Evolutionary conservation across 768 basidiomycete genomes (phyloP), one percentile per base, ranked within the genome.

Genomic region (Sarcodon aspratus): DNA sequence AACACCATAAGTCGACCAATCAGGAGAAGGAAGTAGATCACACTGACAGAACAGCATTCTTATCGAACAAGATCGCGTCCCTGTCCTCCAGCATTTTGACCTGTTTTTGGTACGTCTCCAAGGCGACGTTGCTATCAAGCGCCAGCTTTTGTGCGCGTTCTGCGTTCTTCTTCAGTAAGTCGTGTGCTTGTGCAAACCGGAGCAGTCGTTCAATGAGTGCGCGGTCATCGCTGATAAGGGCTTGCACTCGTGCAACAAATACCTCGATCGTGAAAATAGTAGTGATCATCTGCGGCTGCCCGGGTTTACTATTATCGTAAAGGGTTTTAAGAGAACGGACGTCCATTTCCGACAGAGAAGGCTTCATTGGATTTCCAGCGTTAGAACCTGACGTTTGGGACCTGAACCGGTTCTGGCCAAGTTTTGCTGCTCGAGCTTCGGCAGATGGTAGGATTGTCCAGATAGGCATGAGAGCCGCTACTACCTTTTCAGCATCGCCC

Each of bases 101-200:
- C 59, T 95, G 91, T 65, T 82, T 84, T 69, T 95, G 88, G 59
- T 96, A 95, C 13, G 84, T 91, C 69, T 91, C 89, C 37, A 96
- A 66, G 21, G 84, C 88, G 15, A 60, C 63, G 51, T 78, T 81
- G 36, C 84, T 86, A 46, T 93, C 92, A 62, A 85, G 82, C 3
- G 89, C 87, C 31, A 95, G 73, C 64, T 90, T 91, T 71, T 93
- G 86, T 17, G 90, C 92, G 45, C 90, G 73, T 59, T 91, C 90
- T 15, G 91, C 90, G 59, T 92, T 93, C 67, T 83, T 86, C 74
- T 92, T 95, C 52, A 95, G 73, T 54, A 94, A 59, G 55, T 95
- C 92, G 51, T 94, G 85, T 45, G 91, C 88, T 63, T 89, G 83
- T 2, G 88, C 92, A 56, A 91, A 86, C 21, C 89, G 79, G 46